phyloP scores from a whole-genome alignment of 2,329 filamentous ascomycete genomes.

The Cercospora zeina region DNA sequence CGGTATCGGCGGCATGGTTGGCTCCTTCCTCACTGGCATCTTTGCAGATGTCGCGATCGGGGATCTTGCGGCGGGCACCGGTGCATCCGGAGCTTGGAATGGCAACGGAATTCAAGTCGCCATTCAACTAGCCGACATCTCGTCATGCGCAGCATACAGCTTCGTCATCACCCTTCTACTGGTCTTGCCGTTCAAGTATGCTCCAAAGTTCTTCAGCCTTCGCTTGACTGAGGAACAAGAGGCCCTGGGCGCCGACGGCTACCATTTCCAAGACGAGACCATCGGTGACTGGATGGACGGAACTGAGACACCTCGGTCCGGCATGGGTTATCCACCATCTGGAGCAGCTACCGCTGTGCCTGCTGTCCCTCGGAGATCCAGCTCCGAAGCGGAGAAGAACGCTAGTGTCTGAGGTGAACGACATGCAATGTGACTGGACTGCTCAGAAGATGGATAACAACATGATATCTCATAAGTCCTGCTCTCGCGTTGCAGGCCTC shows the following conservation, averaged over 20 bases:
- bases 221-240: conserved; percentile 57
- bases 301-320: conserved; percentile 8
- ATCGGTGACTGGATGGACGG: conserved; percentile 43
- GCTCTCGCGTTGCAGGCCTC: too few relatives aligned
- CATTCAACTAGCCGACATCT: conserved; percentile 58
- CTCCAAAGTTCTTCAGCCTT: conserved; percentile 54
- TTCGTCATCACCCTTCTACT: conserved; percentile 57
- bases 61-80: conserved; percentile 52
- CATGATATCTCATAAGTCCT: too few relatives aligned
- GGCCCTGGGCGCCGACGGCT: conserved; percentile 56
- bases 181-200: conserved; percentile 55
- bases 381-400: conserved; percentile 10
- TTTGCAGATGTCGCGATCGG: conserved; percentile 54
- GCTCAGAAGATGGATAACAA: neutral
- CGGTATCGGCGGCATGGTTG: conserved; percentile 58
- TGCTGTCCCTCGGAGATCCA: neutral
- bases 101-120: conserved; percentile 58
- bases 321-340: conserved; percentile 7
- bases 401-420: neutral
- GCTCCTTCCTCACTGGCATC: conserved; percentile 59
- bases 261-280: conserved; percentile 59
- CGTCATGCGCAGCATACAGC: conserved; percentile 54
- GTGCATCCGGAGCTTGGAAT: conserved; percentile 53
- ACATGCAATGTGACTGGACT: neutral
- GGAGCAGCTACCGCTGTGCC: neutral